Conservation (phyloP, 179 eudicot species). For the Silene vulgaris region DNA sequence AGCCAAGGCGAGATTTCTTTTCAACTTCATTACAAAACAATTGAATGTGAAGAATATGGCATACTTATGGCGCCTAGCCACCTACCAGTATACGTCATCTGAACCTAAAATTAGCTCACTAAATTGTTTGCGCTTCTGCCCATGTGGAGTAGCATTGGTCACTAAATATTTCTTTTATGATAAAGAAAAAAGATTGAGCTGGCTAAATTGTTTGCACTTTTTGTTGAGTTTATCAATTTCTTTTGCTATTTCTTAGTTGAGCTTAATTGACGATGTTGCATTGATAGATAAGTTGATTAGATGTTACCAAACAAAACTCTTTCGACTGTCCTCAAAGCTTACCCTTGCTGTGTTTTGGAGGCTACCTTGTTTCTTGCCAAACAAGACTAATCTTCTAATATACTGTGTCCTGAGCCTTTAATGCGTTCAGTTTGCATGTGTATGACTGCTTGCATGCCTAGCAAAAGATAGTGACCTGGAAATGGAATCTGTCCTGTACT, state of each 20-base stretch:
- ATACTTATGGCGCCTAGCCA: not conserved
- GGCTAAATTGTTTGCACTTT: not conserved
- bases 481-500: not conserved
- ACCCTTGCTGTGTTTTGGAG: not conserved
- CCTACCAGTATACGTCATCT: not conserved
- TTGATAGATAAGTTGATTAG: not conserved
- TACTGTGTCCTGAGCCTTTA: not conserved
- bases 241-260: not conserved
- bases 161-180: not conserved
- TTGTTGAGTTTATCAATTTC: not conserved
- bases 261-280: not conserved
- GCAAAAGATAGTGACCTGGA: not conserved
- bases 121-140: not conserved
- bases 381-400: not conserved
- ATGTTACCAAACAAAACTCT: not conserved
- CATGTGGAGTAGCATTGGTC: not conserved
- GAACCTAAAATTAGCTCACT: not conserved
- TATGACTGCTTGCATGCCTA: not conserved
- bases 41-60: not conserved
- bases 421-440: not conserved
- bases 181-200: not conserved
- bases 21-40: not conserved
- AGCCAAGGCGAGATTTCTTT: constrained; percentile 57
- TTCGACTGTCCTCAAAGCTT: not conserved
- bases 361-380: not conserved